Percentiles rank a stretch among this genome's conserved stretches.
phyloP scores from a whole-genome alignment of 495 filamentous ascomycete species.

The Staphylotrichum longicolle region DNA sequence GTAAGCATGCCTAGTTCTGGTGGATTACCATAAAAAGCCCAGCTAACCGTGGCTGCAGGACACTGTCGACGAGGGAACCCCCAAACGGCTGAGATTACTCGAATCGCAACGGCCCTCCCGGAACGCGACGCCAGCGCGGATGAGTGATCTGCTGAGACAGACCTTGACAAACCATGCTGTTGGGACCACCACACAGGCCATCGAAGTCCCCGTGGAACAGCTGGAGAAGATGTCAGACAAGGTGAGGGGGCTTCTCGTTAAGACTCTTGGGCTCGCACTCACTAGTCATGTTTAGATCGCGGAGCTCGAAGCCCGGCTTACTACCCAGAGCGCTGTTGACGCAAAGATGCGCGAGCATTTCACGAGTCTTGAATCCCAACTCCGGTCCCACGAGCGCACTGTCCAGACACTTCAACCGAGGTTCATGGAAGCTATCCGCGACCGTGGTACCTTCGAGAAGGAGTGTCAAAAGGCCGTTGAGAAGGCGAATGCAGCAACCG shows the following conservation, averaged over 20 bases:
- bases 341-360: constrained; percentile 30
- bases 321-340: constrained; percentile 27
- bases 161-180: constrained; percentile 20
- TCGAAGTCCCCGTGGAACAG: constrained; percentile 37
- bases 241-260: constrained; percentile 23
- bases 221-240: constrained; percentile 38
- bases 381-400: constrained; percentile 30
- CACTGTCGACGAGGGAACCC: constrained; percentile 31
- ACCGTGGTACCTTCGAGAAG: constrained; percentile 40
- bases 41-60: constrained; percentile 24
- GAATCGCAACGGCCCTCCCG: constrained; percentile 17
- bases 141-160: constrained; percentile 31
- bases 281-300: constrained; percentile 28
- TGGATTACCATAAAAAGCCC: neutral
- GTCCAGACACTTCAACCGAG: constrained; percentile 30
- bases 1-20: constrained; percentile 29
- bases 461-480: constrained; percentile 32
- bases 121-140: constrained; percentile 16
- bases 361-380: constrained; percentile 33
- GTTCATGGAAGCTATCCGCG: constrained; percentile 40
- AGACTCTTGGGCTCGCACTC: too few species aligned
- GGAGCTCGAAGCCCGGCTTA: constrained; percentile 31
- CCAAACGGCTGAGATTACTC: constrained; percentile 26
- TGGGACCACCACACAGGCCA: neutral
- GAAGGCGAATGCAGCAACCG: constrained; percentile 13